These are phyloP conservation scores for Suillus brevipes DNA, from an alignment of 768 basidiomycete genomes.

Conservation along the genomic window DNA sequence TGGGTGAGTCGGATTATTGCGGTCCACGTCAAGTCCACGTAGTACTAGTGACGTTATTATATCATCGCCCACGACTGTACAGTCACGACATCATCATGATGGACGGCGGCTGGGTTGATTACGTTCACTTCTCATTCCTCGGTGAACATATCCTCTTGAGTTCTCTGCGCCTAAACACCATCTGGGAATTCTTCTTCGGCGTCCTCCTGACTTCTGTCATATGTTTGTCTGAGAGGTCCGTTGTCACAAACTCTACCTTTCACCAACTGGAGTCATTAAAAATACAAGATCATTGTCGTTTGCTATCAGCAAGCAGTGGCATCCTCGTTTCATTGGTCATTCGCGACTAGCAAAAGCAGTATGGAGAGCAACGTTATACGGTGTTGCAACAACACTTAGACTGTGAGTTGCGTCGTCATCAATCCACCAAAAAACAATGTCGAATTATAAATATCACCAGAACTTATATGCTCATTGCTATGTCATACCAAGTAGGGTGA, in stretches of 20 bases:
- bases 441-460: slow-evolving; percentile 34
- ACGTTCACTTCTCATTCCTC: slow-evolving; percentile 41
- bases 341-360: slow-evolving; percentile 47
- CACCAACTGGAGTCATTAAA: not conserved
- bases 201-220: slow-evolving; percentile 44
- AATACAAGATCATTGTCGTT: slow-evolving; percentile 49
- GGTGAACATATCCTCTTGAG: slow-evolving; percentile 49
- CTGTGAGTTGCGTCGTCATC: slow-evolving; percentile 45
- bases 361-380: slow-evolving; percentile 58
- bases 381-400: slow-evolving; percentile 56
- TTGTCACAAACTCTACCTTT: slow-evolving; percentile 6
- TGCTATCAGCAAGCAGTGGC: slow-evolving; percentile 48
- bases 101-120: slow-evolving; percentile 51
- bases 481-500: slow-evolving; percentile 72
- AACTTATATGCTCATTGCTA: slow-evolving; percentile 71
- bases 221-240: slow-evolving; percentile 61
- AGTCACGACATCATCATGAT: slow-evolving; percentile 21
- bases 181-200: slow-evolving; percentile 48
- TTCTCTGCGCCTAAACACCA: slow-evolving; percentile 45
- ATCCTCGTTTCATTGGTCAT: slow-evolving; percentile 39
- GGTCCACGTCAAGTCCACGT: too few relatives aligned
- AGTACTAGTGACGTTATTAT: too few relatives aligned
- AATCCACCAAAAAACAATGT: not conserved
- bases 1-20: too few relatives aligned
- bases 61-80: not conserved